Evolutionary conservation across 805 yeast species (phyloP).

Genomic region (Nakazawaea siamensis): DNA sequence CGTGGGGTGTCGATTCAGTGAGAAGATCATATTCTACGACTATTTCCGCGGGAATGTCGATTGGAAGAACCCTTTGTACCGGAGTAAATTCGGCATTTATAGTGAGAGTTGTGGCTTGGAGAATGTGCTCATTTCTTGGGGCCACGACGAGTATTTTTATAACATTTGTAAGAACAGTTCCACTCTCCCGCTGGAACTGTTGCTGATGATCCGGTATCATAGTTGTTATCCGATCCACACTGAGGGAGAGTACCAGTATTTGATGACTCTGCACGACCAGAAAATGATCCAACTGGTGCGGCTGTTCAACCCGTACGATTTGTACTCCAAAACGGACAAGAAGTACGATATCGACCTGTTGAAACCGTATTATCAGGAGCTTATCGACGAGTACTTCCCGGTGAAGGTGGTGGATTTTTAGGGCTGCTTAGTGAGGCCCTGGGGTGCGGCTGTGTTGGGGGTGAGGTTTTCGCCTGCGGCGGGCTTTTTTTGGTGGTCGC

Average conservation of each 20-base stretch:
- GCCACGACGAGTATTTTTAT: conserved; percentile 74
- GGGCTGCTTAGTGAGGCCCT: no score
- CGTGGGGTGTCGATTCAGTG: conserved; percentile 60
- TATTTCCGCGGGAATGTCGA: conserved; percentile 57
- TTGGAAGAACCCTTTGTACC: conserved; percentile 52
- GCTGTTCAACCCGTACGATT: conserved; percentile 60
- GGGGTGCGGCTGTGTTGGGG: no score
- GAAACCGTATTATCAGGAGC: conserved; percentile 49
- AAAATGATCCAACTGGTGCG: conserved; percentile 56
- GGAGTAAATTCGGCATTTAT: conserved; percentile 59
- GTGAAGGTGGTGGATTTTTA: conserved; percentile 47
- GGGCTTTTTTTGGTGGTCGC: no score
- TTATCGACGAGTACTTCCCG: conserved; percentile 65
- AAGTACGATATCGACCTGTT: conserved; percentile 39
- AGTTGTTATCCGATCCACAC: conserved; percentile 75
- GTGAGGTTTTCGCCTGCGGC: no score
- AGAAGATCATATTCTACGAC: conserved; percentile 51
- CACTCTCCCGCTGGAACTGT: conserved; percentile 52
- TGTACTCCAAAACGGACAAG: conserved; percentile 53
- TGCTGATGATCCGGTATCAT: conserved; percentile 71
- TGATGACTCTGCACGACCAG: conserved; percentile 57
- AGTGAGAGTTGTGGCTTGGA: conserved; percentile 58
- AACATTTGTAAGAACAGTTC: conserved; percentile 61
- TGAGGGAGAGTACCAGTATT: conserved; percentile 54
- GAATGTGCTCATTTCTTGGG: conserved; percentile 69